Evolutionary conservation across 345 rosid genomes (phyloP).

Genomic region (Firmiana major): DNA sequence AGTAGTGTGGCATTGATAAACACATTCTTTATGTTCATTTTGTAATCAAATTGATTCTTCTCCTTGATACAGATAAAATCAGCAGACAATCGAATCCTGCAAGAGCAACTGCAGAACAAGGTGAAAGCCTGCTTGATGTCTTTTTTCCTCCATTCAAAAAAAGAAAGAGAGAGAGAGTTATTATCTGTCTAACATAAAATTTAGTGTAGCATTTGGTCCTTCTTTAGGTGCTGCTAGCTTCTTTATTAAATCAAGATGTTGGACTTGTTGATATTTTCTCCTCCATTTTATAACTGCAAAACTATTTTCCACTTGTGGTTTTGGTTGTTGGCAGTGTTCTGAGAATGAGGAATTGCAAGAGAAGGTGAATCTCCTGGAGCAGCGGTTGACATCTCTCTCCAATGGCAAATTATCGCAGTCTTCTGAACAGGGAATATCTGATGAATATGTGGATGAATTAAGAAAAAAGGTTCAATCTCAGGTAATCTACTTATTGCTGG

Average conservation of each 20-base stretch:
- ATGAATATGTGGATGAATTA: slow-evolving; percentile 56
- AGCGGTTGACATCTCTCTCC: slow-evolving; percentile 50
- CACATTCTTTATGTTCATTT: slow-evolving; percentile 2
- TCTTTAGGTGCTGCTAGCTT: slow-evolving; percentile 2
- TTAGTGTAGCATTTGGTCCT: not conserved
- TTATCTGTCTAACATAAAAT: slow-evolving; percentile 2
- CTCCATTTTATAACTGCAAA: slow-evolving; percentile 6
- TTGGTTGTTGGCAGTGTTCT: slow-evolving; percentile 49
- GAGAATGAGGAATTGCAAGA: slow-evolving; percentile 83
- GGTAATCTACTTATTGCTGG: slow-evolving; percentile 37
- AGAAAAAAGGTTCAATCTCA: slow-evolving; percentile 77
- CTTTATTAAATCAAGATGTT: not conserved
- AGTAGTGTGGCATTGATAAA: not conserved
- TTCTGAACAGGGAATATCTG: slow-evolving; percentile 41
- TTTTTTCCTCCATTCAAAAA: not conserved
- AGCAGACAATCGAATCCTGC: slow-evolving; percentile 96
- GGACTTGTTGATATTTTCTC: not conserved
- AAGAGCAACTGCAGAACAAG: slow-evolving; percentile 93
- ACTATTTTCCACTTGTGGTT: slow-evolving; percentile 1
- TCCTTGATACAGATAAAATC: slow-evolving; percentile 69
- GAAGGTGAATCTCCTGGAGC: slow-evolving; percentile 68
- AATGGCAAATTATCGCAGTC: slow-evolving; percentile 40
- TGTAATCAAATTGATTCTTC: slow-evolving; percentile 25
- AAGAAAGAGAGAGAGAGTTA: too few relatives aligned
- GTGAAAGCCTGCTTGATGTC: slow-evolving; percentile 29